Conservation (phyloP, 2,329 filamentous ascomycete genomes). For the Sphaerulina musiva region DNA sequence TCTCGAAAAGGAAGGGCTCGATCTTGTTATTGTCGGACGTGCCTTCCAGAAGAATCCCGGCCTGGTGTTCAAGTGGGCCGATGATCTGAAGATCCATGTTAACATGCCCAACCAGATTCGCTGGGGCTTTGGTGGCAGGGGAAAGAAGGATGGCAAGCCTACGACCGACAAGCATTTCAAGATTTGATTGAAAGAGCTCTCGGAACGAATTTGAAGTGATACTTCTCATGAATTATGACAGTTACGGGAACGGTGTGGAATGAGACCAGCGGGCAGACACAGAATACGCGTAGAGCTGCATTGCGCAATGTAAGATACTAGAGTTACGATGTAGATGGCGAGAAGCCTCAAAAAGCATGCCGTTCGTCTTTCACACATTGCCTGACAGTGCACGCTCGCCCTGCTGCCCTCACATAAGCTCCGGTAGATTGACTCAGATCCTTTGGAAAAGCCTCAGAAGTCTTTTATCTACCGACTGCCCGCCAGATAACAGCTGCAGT, state of each 20-base stretch:
- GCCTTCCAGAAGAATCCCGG: constrained; percentile 60
- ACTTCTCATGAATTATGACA: neutral
- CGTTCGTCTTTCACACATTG: too few relatives aligned
- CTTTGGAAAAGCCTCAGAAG: too few relatives aligned
- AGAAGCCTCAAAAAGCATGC: too few relatives aligned
- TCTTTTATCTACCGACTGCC: too few relatives aligned
- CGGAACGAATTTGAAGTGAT: constrained; percentile 3
- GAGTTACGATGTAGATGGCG: too few relatives aligned
- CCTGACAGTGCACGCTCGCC: too few relatives aligned
- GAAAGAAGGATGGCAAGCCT: constrained; percentile 32
- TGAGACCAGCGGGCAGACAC: neutral
- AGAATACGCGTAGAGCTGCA: neutral
- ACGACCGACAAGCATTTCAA: constrained; percentile 14
- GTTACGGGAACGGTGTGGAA: neutral
- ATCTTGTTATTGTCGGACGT: constrained; percentile 67
- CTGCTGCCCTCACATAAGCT: too few relatives aligned
- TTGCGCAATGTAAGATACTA: too few relatives aligned
- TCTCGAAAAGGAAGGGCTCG: constrained; percentile 46
- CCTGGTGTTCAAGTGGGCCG: constrained; percentile 60
- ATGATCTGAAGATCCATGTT: constrained; percentile 64
- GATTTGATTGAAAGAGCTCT: constrained; percentile 5
- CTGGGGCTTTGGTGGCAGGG: constrained; percentile 51
- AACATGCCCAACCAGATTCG: constrained; percentile 65
- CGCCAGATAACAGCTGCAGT: too few relatives aligned
- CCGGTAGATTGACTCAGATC: too few relatives aligned